phyloP scores from a whole-genome alignment of 1,139 yeast species.

The Yarrowia galli region DNA sequence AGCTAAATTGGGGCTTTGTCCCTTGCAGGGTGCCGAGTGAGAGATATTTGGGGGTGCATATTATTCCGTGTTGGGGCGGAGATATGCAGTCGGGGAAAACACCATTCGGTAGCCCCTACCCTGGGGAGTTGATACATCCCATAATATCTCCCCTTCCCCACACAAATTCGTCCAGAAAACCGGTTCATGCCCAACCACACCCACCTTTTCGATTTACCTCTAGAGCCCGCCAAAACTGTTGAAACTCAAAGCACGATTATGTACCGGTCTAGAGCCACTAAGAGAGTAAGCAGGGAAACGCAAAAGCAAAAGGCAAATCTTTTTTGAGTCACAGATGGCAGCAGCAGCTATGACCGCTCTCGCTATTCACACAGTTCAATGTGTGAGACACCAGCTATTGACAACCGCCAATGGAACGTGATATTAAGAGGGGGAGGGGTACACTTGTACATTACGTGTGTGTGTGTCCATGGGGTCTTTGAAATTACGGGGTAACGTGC shows the following conservation, averaged over 20 bases:
- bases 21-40: constrained; percentile 32
- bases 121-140: not conserved
- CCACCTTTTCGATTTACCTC: constrained; percentile 1
- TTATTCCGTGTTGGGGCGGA: not conserved
- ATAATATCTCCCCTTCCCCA: not conserved
- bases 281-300: not conserved
- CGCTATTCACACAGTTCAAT: not conserved
- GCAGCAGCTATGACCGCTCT: not conserved
- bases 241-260: constrained; percentile 32
- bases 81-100: not conserved
- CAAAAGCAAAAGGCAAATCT: not conserved
- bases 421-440: constrained; percentile 27
- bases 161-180: not conserved
- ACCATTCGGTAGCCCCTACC: not conserved
- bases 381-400: too few relatives aligned
- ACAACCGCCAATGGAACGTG: constrained; percentile 30
- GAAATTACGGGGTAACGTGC: constrained; percentile 1
- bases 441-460: not conserved
- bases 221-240: not conserved
- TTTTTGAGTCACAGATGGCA: not conserved
- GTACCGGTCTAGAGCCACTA: constrained; percentile 36
- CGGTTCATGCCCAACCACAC: not conserved
- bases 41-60: not conserved
- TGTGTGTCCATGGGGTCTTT: too few relatives aligned
- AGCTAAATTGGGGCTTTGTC: constrained; percentile 19